phyloP scores from a whole-genome alignment of 208 protist genomes.

The Giardia duodenalis region DNA sequence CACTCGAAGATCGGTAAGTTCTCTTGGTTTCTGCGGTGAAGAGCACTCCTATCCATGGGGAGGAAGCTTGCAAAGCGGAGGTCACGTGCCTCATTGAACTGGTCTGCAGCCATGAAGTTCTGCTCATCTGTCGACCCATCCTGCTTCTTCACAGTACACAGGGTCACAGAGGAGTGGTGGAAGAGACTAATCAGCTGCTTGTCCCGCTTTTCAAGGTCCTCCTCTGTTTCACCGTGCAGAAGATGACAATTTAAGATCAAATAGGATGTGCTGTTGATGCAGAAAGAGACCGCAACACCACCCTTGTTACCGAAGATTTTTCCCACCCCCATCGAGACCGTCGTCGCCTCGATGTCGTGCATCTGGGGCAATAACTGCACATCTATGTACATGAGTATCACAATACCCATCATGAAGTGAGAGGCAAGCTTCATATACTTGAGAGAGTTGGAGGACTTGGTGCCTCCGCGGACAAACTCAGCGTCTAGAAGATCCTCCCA shows the following conservation, averaged over 20 bases:
- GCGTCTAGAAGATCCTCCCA: not conserved
- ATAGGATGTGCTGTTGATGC: not conserved
- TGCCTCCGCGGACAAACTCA: constrained; percentile 15
- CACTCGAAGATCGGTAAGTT: not conserved
- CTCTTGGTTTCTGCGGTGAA: not conserved
- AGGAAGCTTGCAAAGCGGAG: not conserved
- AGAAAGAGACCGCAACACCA: not conserved
- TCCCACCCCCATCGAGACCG: not conserved
- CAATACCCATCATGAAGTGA: not conserved
- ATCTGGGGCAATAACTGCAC: not conserved
- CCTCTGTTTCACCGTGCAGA: not conserved
- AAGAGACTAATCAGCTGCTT: not conserved
- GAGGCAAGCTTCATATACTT: not conserved
- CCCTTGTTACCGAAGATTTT: not conserved
- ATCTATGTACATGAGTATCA: not conserved
- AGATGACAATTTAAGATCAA: not conserved
- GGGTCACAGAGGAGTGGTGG: not conserved
- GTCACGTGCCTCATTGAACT: not conserved
- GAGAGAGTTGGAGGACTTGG: not conserved
- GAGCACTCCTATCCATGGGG: not conserved
- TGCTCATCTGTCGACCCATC: not conserved
- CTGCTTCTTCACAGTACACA: not conserved
- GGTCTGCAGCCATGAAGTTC: not conserved
- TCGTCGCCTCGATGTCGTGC: not conserved
- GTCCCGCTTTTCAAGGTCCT: not conserved